Base-by-base conservation (phyloP, 257 asterid species). In the Gynochthodes officinalis region DNA sequence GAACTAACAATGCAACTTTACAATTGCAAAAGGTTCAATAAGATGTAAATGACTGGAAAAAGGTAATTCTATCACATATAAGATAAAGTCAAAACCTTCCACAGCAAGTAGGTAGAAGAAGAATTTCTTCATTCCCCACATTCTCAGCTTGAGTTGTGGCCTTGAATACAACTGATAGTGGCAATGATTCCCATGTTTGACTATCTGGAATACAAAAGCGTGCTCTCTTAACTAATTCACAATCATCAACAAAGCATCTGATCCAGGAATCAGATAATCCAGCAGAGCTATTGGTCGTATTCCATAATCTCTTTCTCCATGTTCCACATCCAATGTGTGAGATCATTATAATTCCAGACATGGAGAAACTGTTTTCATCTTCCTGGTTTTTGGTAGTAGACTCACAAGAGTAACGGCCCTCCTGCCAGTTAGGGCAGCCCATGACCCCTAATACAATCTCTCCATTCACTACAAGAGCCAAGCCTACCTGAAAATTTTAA, bases 401-500 rank as follows among this genome's bases (percentile, higher is more conserved):
- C 60, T 9, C 35, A 23, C 81, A 76, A 44, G 86, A 78, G 74
- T 77, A 69, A 33, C 37, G 49, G 37, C 73, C 79, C 40, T 77
- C 86, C 66, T 53, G 83, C 99, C 99, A 94, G 80, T 91, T 88
- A 0, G 99, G 99, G 80, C 99, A 91, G 71, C 97, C 97, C 97
- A 94, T 91, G 69, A 91, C 96, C 55, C 99, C 99, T 79, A 94
- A 80, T 73, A 87, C 97, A 80, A 89, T 87, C 81, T 94, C 84
- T 39, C 97, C 99, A 72, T 89, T 84, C 79, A 89, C 95, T 42
- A 91, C 90, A 72, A 94, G 92, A 78, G 99, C 96, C 89, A 94
- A 82, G 64, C 99, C 99, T 18, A 91, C 96, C 99, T 94, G 86
- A 82, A 82, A 84, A 70, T 64, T n/a, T 67, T 72, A 63, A 60